A percentile compares a stretch with the other conserved stretches of the same genome.
Evolutionary conservation across 23 red algal species (phyloP).

Genomic region (Gracilaria domingensis): DNA sequence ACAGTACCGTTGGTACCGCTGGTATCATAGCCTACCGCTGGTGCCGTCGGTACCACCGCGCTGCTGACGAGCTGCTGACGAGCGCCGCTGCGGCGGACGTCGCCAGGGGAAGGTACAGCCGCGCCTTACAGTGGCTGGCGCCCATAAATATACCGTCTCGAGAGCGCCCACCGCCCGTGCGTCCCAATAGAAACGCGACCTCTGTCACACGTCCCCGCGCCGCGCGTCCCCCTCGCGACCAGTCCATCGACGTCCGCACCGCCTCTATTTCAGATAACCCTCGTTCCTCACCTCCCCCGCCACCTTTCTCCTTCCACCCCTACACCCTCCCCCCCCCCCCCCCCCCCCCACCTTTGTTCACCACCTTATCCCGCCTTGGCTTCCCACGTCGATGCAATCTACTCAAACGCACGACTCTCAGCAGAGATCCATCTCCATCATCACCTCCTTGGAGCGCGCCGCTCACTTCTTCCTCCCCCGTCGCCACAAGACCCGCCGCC

Average conservation of each 20-base stretch:
- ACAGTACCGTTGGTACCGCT: no score
- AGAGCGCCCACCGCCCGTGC: not conserved
- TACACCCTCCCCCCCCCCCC: not conserved
- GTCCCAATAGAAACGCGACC: conserved; percentile 26
- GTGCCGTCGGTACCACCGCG: no score
- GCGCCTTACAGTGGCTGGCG: not conserved
- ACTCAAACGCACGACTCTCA: conserved; percentile 12
- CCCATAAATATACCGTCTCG: not conserved
- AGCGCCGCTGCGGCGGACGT: no score
- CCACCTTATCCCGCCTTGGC: not conserved
- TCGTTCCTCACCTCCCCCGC: not conserved
- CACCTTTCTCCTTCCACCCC: not conserved
- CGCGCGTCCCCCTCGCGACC: no score
- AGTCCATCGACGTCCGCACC: not conserved
- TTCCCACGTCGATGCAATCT: conserved; percentile 32
- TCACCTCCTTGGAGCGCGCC: conserved; percentile 54
- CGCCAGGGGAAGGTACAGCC: conserved; percentile 24
- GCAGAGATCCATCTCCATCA: conserved; percentile 24
- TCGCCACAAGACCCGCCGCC: conserved; percentile 25
- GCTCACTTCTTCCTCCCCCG: conserved; percentile 41
- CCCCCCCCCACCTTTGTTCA: not conserved
- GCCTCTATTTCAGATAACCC: not conserved
- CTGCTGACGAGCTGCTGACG: no score
- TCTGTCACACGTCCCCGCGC: not conserved
- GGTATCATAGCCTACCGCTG: no score